Conservation (phyloP, 352 stramenopile genomes). For the Peronospora belbahrii region DNA sequence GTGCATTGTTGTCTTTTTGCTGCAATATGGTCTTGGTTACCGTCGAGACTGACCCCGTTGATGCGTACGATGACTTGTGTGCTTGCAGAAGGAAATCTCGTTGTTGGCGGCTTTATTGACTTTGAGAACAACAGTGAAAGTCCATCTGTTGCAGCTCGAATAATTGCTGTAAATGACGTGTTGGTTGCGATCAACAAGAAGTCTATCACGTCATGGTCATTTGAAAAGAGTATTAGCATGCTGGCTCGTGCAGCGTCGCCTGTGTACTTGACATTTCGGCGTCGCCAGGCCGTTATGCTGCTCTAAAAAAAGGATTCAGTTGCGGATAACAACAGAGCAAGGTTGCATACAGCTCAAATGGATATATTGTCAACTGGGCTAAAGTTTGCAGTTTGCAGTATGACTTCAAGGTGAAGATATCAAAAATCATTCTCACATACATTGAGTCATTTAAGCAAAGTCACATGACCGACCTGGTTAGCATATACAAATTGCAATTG, state of each 20-base stretch:
- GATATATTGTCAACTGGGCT: no score
- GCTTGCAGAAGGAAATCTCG: slow-evolving; percentile 56
- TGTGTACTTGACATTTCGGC: slow-evolving; percentile 79
- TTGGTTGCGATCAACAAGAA: slow-evolving; percentile 86
- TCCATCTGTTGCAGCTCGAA: slow-evolving; percentile 61
- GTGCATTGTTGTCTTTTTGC: slow-evolving; percentile 5
- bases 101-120: slow-evolving; percentile 76
- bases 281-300: slow-evolving; percentile 48
- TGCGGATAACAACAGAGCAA: no score
- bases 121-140: slow-evolving; percentile 78
- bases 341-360: no score
- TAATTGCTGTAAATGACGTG: slow-evolving; percentile 70
- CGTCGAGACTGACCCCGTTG: background rate
- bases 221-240: slow-evolving; percentile 84
- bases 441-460: no score
- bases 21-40: no score
- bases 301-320: no score
- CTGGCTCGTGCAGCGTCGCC: slow-evolving; percentile 67
- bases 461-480: no score
- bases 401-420: no score
- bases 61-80: slow-evolving; percentile 1
- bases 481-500: no score
- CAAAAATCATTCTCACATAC: no score
- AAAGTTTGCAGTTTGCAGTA: no score
- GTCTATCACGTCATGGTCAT: slow-evolving; percentile 76